phyloP scores from a whole-genome alignment of 225 moss, liverwort and hornwort genomes.

The Lunularia cruciata region DNA sequence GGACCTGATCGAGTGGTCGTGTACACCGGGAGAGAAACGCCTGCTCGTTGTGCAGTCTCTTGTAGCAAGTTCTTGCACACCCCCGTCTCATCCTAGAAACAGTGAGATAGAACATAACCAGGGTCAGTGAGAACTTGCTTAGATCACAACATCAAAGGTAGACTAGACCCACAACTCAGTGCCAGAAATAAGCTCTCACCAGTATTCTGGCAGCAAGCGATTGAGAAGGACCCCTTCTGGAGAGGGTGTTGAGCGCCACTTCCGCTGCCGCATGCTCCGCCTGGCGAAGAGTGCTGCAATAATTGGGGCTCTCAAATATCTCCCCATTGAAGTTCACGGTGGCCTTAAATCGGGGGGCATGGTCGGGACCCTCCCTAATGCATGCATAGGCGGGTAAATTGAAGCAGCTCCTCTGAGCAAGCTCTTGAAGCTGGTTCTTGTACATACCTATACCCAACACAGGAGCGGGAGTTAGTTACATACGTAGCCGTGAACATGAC shows the following conservation, averaged over 20 bases:
- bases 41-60: slow-evolving; percentile 98
- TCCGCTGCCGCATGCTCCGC: slow-evolving; percentile 99
- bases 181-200: slow-evolving; percentile 49
- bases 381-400: slow-evolving; percentile 99
- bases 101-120: not conserved
- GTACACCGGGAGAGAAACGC: slow-evolving; percentile 85
- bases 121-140: not conserved
- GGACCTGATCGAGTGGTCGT: slow-evolving; percentile 94
- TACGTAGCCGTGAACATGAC: no score
- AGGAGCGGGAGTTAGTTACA: not conserved
- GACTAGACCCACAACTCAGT: no score
- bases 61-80: slow-evolving; percentile 97
- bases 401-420: slow-evolving; percentile 99
- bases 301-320: slow-evolving; percentile 99
- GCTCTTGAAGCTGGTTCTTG: slow-evolving; percentile 99
- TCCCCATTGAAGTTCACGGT: slow-evolving; percentile 99
- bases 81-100: slow-evolving; percentile 89
- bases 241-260: slow-evolving; percentile 94
- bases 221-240: slow-evolving; percentile 93
- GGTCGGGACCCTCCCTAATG: slow-evolving; percentile 99
- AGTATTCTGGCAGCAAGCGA: slow-evolving; percentile 91
- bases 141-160: no score
- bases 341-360: slow-evolving; percentile 99
- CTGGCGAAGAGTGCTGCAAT: slow-evolving; percentile 98
- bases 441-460: slow-evolving; percentile 99